phyloP scores from a whole-genome alignment of 2,329 filamentous ascomycete genomes.

The Penicillium sp. region DNA sequence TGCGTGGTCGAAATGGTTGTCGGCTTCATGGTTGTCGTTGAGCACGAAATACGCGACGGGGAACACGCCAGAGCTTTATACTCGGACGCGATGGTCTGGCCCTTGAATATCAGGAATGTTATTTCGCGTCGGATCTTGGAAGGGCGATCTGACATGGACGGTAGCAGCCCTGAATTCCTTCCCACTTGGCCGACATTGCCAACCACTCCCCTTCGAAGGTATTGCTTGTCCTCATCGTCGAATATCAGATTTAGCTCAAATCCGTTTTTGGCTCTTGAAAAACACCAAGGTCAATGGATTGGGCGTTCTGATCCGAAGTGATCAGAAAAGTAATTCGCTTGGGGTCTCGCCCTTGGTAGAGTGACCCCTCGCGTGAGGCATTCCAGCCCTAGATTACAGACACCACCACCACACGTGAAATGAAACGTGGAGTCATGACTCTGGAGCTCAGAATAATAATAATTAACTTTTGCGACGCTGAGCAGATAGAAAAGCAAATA shows the following conservation, averaged over 20 bases:
- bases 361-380: slow-evolving; percentile 10
- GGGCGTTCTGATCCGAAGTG: too few species aligned
- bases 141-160: slow-evolving; percentile 15
- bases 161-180: slow-evolving; percentile 21
- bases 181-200: slow-evolving; percentile 8
- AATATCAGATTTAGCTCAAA: too few species aligned
- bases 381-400: slow-evolving; percentile 9
- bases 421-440: background rate
- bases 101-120: slow-evolving; percentile 21
- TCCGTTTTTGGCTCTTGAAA: too few species aligned
- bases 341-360: background rate
- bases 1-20: slow-evolving; percentile 14
- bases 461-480: too few species aligned
- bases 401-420: slow-evolving; percentile 6
- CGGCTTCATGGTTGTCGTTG: background rate
- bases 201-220: slow-evolving; percentile 5
- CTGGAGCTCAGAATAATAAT: too few species aligned
- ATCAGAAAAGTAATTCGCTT: background rate
- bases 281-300: too few species aligned
- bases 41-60: slow-evolving; percentile 2
- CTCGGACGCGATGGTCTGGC: slow-evolving; percentile 9
- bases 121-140: slow-evolving; percentile 12
- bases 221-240: too few species aligned
- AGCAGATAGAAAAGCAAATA: too few species aligned
- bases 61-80: slow-evolving; percentile 17